Conservation (phyloP, 2,329 filamentous ascomycete species). For the Colletotrichum musae region DNA sequence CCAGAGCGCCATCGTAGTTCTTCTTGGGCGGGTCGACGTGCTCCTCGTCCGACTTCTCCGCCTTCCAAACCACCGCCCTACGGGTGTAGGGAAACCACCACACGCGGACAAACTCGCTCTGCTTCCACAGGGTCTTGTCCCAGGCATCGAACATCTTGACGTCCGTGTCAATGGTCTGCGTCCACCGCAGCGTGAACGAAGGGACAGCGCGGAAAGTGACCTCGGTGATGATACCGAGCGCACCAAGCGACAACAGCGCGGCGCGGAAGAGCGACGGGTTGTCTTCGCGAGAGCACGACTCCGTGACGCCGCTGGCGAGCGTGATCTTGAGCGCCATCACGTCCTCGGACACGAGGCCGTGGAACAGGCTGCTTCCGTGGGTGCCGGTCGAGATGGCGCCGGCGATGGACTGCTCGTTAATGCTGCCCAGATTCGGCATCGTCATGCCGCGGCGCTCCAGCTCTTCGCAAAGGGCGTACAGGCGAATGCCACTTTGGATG, state of each 20-base stretch:
- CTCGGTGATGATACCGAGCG: conserved; percentile 91
- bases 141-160: conserved; percentile 78
- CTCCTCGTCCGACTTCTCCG: conserved; percentile 80
- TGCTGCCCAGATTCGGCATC: conserved; percentile 93
- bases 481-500: conserved; percentile 90
- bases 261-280: conserved; percentile 89
- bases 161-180: conserved; percentile 83
- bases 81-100: conserved; percentile 98
- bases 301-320: conserved; percentile 82
- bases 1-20: conserved; percentile 87
- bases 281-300: conserved; percentile 77
- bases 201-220: conserved; percentile 87
- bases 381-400: conserved; percentile 95
- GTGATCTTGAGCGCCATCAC: conserved; percentile 84
- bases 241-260: conserved; percentile 88
- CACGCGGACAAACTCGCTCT: conserved; percentile 89
- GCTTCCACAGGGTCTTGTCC: conserved; percentile 83
- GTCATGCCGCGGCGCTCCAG: conserved; percentile 84
- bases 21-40: conserved; percentile 72
- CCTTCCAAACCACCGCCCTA: conserved; percentile 89
- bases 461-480: conserved; percentile 80
- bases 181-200: conserved; percentile 88
- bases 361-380: conserved; percentile 87
- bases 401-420: conserved; percentile 93
- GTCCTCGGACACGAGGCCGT: conserved; percentile 88